phyloP scores from a whole-genome alignment of 176 grass and related monocot genomes.

The barley (Hordeum vulgare) region MorexV3_pseudomolecules_assembly NC_058521.1:224424732-224425231 shows the following conservation, averaged over 20 bases:
- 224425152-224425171: too few relatives aligned
- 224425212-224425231: too few relatives aligned
- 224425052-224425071: not conserved
- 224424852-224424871: slow-evolving; percentile 71
- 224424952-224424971: not conserved
- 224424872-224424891: slow-evolving; percentile 66
- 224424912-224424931: slow-evolving; percentile 29
- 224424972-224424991: slow-evolving; percentile 26
- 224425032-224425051: not conserved
- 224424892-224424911: slow-evolving; percentile 72
- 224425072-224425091: not conserved
- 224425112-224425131: not conserved
- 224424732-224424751: slow-evolving; percentile 73
- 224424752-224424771: slow-evolving; percentile 59
- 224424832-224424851: slow-evolving; percentile 73
- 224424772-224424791: slow-evolving; percentile 52
- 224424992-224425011: not conserved
- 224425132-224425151: not conserved
- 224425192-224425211: too few relatives aligned
- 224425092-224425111: not conserved
- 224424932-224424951: slow-evolving; percentile 28
- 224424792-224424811: slow-evolving; percentile 47
- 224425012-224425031: not conserved
- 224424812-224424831: slow-evolving; percentile 79
- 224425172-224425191: too few relatives aligned